Conservation (phyloP, 176 grass and related monocot genomes). For the Triticum timopheevii region DNA sequence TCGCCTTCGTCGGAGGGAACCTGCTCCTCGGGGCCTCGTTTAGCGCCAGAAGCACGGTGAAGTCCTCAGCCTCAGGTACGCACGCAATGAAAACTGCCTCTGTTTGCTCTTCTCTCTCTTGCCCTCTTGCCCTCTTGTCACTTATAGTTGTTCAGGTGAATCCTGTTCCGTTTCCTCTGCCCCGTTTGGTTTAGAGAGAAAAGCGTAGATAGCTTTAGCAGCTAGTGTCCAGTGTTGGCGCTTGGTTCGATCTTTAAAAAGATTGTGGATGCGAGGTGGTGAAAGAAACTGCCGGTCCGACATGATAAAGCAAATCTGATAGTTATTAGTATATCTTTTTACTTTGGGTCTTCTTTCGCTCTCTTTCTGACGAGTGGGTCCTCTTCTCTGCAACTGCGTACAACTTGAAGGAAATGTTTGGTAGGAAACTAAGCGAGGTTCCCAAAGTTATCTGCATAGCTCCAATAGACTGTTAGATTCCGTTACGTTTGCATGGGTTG, state of each 20-base stretch:
- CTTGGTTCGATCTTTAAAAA: constrained; percentile 10
- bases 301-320: background rate
- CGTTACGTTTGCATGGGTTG: background rate
- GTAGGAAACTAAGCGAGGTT: background rate
- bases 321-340: background rate
- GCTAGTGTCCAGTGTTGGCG: background rate
- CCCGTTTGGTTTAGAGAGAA: background rate
- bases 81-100: background rate
- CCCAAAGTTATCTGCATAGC: background rate
- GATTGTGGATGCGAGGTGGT: background rate
- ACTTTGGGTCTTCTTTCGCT: background rate
- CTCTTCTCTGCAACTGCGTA: background rate
- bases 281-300: background rate
- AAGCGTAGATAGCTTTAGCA: background rate
- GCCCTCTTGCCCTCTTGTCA: background rate
- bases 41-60: background rate
- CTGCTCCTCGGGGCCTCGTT: background rate
- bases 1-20: constrained; percentile 14
- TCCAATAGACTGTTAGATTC: background rate
- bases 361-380: background rate
- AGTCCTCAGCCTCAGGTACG: constrained; percentile 18
- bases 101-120: background rate
- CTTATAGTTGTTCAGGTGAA: background rate
- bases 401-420: background rate
- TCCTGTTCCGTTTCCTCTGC: background rate